Evolutionary conservation across 148 eudicot genomes (phyloP), one percentile per base, ranked within the genome.

Genomic region (Amaranthus hypochondriacus): DNA sequence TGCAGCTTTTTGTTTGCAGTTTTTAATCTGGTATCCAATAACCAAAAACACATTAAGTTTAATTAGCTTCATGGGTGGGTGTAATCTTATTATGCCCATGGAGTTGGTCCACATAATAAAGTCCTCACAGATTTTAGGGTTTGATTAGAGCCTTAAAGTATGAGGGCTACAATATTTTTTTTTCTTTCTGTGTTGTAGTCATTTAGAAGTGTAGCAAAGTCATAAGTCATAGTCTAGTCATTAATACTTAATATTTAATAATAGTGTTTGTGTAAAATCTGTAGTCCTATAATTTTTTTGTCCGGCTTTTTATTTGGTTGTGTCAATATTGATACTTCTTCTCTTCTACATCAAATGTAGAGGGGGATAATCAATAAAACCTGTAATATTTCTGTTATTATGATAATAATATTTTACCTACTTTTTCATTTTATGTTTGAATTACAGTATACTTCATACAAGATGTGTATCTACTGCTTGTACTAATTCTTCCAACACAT

Each of bases 61-160:
- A n/a, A 7, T 69, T 69, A 43, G 73, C 78, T 76, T 48, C 73
- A 52, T 69, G 68, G 78, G 51, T 69, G 14, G 21, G n/a, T 62
- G 51, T 18, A 18, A 18, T 58, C 69, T 75, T 75, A 66, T 59
- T 50, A 14, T 67, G 28, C 18, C 59, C 78, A 51, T 69, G 78
- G 60, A 60, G 78, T 60, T 59, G 8, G 73, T 59, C 50, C 10
- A 47, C 44, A 46, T 51, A 68, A 76, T 76, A 76, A 76, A 60
- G 59, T 39, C 71, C 9, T 46, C n/a, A 15, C 55, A 64, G 18
- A 18, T 18, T 18, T 18, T 18, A 18, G 18, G 18, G 18, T 18
- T 18, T 18, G 18, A 18, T 18, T 18, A 18, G 18, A 18, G 0
- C 18, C 18, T 18, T 46, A 4, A 12, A 7, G 8, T 5, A 3